These are phyloP conservation scores for Porogramme epimiltina DNA, from an alignment of 1,284 basidiomycete genomes.

Conservation along the genomic window DNA sequence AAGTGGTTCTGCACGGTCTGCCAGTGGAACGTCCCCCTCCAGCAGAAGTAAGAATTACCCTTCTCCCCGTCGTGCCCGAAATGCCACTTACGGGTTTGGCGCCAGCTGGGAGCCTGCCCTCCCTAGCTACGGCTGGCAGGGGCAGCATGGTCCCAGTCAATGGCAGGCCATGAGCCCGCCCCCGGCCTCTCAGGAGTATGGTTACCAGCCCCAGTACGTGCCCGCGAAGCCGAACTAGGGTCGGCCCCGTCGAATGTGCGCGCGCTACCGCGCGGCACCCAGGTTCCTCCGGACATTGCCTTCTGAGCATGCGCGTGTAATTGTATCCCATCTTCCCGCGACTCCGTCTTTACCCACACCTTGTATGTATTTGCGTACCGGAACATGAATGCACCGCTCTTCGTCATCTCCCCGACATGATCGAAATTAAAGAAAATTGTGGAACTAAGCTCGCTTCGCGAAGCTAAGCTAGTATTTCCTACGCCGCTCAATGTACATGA, in stretches of 20 bases:
- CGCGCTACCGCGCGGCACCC: background rate
- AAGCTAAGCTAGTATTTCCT: slow-evolving; percentile 14
- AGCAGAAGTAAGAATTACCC: slow-evolving; percentile 41
- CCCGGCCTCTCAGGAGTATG: slow-evolving; percentile 23
- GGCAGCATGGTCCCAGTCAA: slow-evolving; percentile 23
- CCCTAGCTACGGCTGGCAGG: slow-evolving; percentile 24
- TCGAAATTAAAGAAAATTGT: background rate
- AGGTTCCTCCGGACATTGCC: background rate
- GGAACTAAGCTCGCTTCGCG: background rate
- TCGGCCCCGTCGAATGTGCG: background rate
- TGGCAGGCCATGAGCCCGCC: slow-evolving; percentile 22
- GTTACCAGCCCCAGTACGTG: slow-evolving; percentile 29
- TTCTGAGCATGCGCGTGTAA: background rate
- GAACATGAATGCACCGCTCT: too few species aligned
- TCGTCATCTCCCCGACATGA: background rate
- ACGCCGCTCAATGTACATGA: slow-evolving; percentile 10
- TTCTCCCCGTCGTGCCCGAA: slow-evolving; percentile 12
- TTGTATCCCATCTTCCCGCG: background rate
- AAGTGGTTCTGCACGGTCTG: slow-evolving; percentile 58
- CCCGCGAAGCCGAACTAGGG: slow-evolving; percentile 16
- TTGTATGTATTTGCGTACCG: background rate
- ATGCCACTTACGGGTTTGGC: slow-evolving; percentile 6
- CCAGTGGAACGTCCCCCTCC: slow-evolving; percentile 47
- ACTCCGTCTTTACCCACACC: background rate
- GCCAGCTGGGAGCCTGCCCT: slow-evolving; percentile 48